Base-by-base conservation (phyloP, 1,284 basidiomycete genomes). In the Waitea zeae region DNA sequence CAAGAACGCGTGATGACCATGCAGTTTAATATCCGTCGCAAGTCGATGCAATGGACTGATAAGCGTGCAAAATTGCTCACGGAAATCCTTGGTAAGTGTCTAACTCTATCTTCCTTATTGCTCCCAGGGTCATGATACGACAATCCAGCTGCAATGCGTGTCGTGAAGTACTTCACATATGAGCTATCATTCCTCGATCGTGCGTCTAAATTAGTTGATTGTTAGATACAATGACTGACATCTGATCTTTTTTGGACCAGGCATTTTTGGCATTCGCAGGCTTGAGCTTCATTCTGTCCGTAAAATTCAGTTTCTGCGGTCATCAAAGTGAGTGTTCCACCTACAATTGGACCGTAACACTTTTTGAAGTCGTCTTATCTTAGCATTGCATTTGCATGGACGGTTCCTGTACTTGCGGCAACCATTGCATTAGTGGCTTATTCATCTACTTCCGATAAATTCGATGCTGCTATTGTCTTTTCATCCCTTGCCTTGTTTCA, bases 151-250 rank as follows among this genome's bases (percentile, higher is more conserved):
- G 83, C 83, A 0, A 89, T 92, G 70, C 77, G 82, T 44, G 67
- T 92, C 37, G 82, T 92, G 63, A 95, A 93, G 52, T 79, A 80
- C 52, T 87, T 88, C 48, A 69, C 76, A n/a, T 83, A 76, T 78
- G 78, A 81, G 45, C 44, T 53, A 2, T 79, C 86, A 0, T 88
- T 86, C 54, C 61, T 83, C 36, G 58, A 67, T 26, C 67, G 79
- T 34, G 70, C 93, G n/a, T n/a, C n/a, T n/a, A n/a, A n/a, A n/a
- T n/a, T n/a, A n/a, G n/a, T n/a, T n/a, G n/a, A n/a, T n/a, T n/a
- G n/a, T n/a, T n/a, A n/a, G n/a, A n/a, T n/a, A n/a, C n/a, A n/a
- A n/a, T n/a, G n/a, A n/a, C n/a, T n/a, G n/a, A n/a, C n/a, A n/a
- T n/a, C n/a, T n/a, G n/a, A n/a, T n/a, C n/a, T n/a, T n/a, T n/a